Evolutionary conservation across 306 rosid genomes (phyloP).

Genomic region (Vachellia pachyceras): DNA sequence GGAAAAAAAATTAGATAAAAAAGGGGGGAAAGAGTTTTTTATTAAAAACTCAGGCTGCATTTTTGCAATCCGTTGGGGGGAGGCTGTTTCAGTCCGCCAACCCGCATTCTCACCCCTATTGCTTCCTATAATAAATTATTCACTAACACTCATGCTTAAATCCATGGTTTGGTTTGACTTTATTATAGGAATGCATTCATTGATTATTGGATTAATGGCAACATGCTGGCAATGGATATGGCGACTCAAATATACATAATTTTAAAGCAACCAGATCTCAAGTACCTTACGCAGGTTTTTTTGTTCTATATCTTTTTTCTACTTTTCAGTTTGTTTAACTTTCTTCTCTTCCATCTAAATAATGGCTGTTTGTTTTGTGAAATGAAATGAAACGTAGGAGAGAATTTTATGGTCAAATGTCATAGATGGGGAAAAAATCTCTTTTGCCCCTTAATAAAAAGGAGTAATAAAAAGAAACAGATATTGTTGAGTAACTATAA

Average conservation of each 20-base stretch:
- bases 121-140: constrained; percentile 30
- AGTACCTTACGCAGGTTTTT: constrained; percentile 82
- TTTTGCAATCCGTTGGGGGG: too few species aligned
- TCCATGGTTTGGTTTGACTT: constrained; percentile 33
- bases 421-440: background rate
- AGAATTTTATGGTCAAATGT: background rate
- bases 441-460: background rate
- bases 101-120: too few species aligned
- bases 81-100: too few species aligned
- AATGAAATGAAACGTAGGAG: background rate
- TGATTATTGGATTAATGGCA: constrained; percentile 88
- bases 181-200: constrained; percentile 72
- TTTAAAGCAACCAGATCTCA: constrained; percentile 87
- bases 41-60: too few species aligned
- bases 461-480: background rate
- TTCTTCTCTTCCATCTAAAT: constrained; percentile 25
- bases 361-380: background rate
- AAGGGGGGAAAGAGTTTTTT: too few species aligned
- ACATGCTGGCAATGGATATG: constrained; percentile 83
- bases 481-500: background rate
- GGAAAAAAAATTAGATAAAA: too few species aligned
- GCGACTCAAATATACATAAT: constrained; percentile 84
- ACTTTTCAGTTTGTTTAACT: constrained; percentile 31
- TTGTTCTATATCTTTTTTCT: constrained; percentile 30
- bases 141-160: constrained; percentile 15